Conservation (phyloP, 441 rosid genomes). For the Biscutella laevigata region DNA sequence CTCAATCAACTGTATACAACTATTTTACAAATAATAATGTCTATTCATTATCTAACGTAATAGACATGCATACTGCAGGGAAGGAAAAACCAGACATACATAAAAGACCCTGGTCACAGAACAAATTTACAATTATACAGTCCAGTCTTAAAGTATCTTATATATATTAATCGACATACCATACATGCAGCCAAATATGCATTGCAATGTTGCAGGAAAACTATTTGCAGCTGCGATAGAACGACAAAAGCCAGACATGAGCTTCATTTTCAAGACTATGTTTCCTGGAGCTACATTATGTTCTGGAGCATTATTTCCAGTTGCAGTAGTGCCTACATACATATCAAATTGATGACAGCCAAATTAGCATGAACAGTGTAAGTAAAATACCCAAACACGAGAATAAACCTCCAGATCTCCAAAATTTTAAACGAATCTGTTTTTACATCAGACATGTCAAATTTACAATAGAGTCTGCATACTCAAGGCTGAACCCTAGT, state of each 20-base stretch:
- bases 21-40: background rate
- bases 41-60: constrained; percentile 9
- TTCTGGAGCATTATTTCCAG: constrained; percentile 56
- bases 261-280: constrained; percentile 56
- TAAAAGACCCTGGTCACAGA: constrained; percentile 6
- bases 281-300: constrained; percentile 63
- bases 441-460: background rate
- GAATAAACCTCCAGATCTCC: constrained; percentile 7
- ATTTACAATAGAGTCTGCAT: constrained; percentile 12
- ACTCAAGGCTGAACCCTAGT: background rate
- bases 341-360: constrained; percentile 16
- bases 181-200: constrained; percentile 89
- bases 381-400: constrained; percentile 4
- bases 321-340: constrained; percentile 52
- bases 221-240: constrained; percentile 85
- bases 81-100: no score
- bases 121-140: background rate
- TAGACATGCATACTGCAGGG: background rate
- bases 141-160: background rate
- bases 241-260: constrained; percentile 75
- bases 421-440: background rate
- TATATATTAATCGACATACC: constrained; percentile 38
- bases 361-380: constrained; percentile 1
- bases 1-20: background rate
- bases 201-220: constrained; percentile 89